phyloP scores from a whole-genome alignment of 192 early-diverging fungal genomes.

The Pecoramyces ruminantium region DNA sequence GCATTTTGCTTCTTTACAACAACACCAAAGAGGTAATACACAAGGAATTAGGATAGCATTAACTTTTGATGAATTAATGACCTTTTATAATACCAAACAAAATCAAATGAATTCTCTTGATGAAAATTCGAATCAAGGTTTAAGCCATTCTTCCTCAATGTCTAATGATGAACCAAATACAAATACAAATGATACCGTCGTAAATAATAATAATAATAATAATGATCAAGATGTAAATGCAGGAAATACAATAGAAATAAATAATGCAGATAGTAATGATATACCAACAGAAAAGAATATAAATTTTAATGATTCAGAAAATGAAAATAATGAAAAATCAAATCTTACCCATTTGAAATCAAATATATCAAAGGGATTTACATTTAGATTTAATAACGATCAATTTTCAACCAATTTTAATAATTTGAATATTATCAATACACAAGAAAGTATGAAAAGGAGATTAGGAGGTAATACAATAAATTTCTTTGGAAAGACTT shows the following conservation, averaged over 20 bases:
- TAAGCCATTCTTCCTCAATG: neutral
- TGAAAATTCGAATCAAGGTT: neutral
- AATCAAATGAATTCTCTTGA: neutral
- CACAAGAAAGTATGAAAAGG: neutral
- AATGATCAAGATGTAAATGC: neutral
- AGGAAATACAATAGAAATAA: no score
- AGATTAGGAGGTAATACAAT: neutral
- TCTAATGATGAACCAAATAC: neutral
- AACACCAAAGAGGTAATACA: neutral
- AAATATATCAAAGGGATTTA: neutral
- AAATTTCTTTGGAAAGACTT: neutral
- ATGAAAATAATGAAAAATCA: neutral
- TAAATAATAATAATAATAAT: neutral
- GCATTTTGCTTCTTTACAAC: conserved; percentile 4
- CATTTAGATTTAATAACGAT: neutral
- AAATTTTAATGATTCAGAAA: neutral
- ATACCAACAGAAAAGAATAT: neutral
- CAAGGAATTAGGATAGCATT: neutral
- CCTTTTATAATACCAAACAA: neutral
- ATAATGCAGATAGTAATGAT: no score
- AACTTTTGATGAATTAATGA: neutral
- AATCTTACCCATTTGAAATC: no score
- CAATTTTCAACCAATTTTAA: neutral
- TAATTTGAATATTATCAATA: neutral
- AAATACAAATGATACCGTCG: neutral